Conservation (phyloP, 2,329 filamentous ascomycete genomes). For the Beauveria rudraprayagi region DNA sequence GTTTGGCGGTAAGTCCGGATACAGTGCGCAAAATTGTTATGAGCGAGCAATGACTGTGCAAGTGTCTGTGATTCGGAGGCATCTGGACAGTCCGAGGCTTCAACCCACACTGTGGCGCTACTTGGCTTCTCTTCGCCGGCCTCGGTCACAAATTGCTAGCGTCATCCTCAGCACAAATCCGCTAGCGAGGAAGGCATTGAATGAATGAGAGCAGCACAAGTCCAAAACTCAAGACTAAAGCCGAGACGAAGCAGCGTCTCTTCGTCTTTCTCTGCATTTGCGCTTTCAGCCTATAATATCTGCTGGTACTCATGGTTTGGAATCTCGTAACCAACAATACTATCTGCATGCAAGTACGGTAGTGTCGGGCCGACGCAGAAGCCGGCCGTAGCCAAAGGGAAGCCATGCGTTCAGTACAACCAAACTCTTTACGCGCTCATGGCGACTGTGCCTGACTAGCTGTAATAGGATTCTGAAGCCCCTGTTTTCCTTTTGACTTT, state of each 20-base stretch:
- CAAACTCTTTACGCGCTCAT: no score
- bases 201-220: not conserved
- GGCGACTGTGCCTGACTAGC: no score
- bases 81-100: not conserved
- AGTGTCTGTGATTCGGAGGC: no score
- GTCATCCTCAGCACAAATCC: not conserved
- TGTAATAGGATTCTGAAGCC: no score
- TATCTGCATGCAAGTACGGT: not conserved
- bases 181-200: not conserved
- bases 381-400: not conserved
- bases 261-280: not conserved
- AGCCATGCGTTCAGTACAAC: not conserved
- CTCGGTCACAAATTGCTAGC: constrained; percentile 6
- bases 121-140: not conserved
- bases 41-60: not conserved
- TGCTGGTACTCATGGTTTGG: not conserved
- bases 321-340: not conserved
- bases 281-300: not conserved
- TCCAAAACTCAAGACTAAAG: not conserved
- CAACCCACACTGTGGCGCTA: not conserved
- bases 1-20: not conserved
- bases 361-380: not conserved
- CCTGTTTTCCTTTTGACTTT: no score
- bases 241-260: not conserved
- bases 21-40: not conserved